Percentiles rank a stretch among this genome's conserved stretches.
These are phyloP conservation scores for Trametes cinnabarina DNA, from an alignment of 768 basidiomycete genomes.

Conservation along the genomic window DNA sequence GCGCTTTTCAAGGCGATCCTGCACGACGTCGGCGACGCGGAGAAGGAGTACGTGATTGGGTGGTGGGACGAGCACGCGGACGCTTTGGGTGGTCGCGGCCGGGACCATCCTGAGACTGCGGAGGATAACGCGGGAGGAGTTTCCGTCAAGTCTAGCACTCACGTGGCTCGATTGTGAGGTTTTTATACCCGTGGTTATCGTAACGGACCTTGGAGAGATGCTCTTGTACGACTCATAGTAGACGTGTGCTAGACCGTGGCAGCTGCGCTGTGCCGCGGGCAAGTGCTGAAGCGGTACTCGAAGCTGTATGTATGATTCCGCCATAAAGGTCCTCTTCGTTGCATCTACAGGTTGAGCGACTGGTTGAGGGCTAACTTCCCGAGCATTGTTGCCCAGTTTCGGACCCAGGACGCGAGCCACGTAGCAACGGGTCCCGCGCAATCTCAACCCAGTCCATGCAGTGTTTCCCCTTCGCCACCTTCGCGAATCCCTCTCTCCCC, in stretches of 20 bases:
- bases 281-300: background rate
- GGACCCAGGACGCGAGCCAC: background rate
- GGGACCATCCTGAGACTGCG: too few relatives aligned
- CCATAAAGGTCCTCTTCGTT: background rate
- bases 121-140: too few relatives aligned
- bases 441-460: too few relatives aligned
- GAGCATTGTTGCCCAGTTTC: background rate
- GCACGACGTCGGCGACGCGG: slow-evolving; percentile 62
- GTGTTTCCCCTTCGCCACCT: background rate
- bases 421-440: background rate
- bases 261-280: too few relatives aligned
- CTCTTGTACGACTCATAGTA: too few relatives aligned
- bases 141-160: too few relatives aligned
- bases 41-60: slow-evolving; percentile 61
- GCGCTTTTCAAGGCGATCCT: slow-evolving; percentile 63
- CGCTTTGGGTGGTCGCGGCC: background rate
- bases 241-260: too few relatives aligned
- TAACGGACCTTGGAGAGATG: too few relatives aligned
- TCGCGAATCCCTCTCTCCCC: background rate
- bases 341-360: background rate
- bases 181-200: too few relatives aligned
- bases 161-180: too few relatives aligned
- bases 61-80: slow-evolving; percentile 66
- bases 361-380: background rate
- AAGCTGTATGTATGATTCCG: background rate